A percentile compares a stretch with the other conserved stretches of the same genome.
Evolutionary conservation across 2,329 filamentous ascomycete species (phyloP).

Genomic region (Ceratocystis variospora): DNA sequence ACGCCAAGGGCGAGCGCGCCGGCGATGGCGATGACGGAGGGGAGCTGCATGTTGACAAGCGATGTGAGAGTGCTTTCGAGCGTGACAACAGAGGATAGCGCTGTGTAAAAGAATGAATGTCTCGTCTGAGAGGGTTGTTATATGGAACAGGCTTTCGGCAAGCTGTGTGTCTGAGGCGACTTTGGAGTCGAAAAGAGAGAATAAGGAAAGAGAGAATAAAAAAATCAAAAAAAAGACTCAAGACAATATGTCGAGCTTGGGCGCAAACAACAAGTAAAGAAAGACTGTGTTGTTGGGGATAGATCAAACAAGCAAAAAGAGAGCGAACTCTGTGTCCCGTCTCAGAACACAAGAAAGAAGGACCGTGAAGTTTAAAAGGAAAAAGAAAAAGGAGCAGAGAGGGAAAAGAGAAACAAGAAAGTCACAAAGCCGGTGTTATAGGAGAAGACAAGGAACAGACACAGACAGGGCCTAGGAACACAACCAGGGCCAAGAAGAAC

Average conservation of each 20-base stretch:
- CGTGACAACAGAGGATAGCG: neutral
- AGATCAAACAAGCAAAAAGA: neutral
- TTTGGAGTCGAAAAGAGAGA: conserved; percentile 1
- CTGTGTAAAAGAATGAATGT: conserved; percentile 8
- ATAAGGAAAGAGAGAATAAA: conserved; percentile 14
- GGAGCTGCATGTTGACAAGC: conserved; percentile 31
- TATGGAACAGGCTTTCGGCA: neutral
- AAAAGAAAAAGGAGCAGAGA: neutral
- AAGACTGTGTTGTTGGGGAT: neutral
- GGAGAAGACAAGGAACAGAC: neutral
- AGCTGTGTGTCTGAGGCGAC: conserved; percentile 7
- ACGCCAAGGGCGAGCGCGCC: conserved; percentile 29
- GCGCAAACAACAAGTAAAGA: neutral
- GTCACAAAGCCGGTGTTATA: conserved; percentile 12
- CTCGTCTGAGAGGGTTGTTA: conserved; percentile 6
- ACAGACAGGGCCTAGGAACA: neutral
- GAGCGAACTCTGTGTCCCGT: neutral
- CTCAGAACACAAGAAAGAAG: neutral
- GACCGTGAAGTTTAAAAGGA: neutral
- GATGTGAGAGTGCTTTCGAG: neutral
- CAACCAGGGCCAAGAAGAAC: no score
- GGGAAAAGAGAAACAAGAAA: neutral
- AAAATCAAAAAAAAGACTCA: neutral
- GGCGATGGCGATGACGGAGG: conserved; percentile 28
- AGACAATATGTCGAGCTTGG: neutral